Evolutionary conservation across 768 basidiomycete species (phyloP), one percentile per base, ranked within the genome.

Genomic region (Lentinula guzmanii): DNA sequence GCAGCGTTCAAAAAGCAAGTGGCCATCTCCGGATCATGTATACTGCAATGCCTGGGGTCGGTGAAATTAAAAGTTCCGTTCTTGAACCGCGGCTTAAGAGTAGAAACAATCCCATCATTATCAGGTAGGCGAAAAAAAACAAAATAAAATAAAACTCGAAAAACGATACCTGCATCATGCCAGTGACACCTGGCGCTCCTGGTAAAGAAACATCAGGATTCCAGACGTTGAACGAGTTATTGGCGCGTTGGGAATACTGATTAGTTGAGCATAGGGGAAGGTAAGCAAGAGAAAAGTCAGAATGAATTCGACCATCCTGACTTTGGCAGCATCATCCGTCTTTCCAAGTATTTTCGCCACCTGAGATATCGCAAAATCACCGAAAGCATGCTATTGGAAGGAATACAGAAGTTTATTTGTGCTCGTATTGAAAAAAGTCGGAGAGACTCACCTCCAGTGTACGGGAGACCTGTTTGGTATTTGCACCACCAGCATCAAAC

Each of bases 41-140:
- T 75, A 66, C 85, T 86, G 67, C 86, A 87, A 67, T 86, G 85
- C 35, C 86, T 73, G 1, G 86, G 86, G 68, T 87, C 86, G 1
- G 86, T 87, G 62, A 79, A 85, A 65, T 82, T 84, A 71, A 82
- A 87, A 0, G 79, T 80, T 2, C 86, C 85, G 65, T 85, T 78
- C 1, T 77, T 75, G 60, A 82, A 82, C 10, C 81, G 76, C 4
- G 81, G 84, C 84, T 87, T 60, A n/a, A 37, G 18, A 52, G n/a
- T 6, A 42, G 5, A 7, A 48, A 1, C n/a, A 37, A 6, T 60
- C 16, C 3, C n/a, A 59, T n/a, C 48, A 42, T 21, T n/a, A 28
- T 28, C 28, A 28, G 28, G 28, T 28, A 28, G 3, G 28, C 28
- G 28, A 28, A 28, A 28, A 3, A 28, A 28, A 28, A 28, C 28